Base-by-base conservation (phyloP, 257 asterid genomes). In the Solanum bukasovii region DNA sequence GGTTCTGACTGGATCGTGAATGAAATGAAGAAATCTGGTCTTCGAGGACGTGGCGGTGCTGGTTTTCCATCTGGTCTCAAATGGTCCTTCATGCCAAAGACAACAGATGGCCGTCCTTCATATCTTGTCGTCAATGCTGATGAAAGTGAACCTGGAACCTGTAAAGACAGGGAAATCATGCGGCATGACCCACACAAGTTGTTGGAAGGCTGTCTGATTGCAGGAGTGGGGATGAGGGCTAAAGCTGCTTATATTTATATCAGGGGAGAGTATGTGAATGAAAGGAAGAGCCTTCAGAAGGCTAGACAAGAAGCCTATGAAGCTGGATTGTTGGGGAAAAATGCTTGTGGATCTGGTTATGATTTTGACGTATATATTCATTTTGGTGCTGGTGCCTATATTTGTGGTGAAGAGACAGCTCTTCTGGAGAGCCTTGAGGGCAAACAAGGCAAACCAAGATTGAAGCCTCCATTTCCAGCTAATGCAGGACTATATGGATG, bases 401-500 rank as follows among this genome's bases (percentile, higher is more conserved):
- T 97, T 68, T 97, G 99, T 63, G 99, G 99, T 70, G 99, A 97
- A 92, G 99, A 97, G 93, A 97, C 99, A 0, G 99, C 99, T 87
- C 99, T 97, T 90, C 92, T 97, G 40, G 99, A 97, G 93, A 97
- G 99, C 91, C 99, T 97, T 21, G 99, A 97, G 94, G 99, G 99
- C 16, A 97, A 96, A 88, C 99, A 96, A 93, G 99, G 99, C 34
- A 97, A 97, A 87, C 99, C 98, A 21, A 94, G 99, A 87, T 89
- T 96, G 95, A 96, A 97, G 95, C 99, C 99, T 89, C 99, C 99
- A 59, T 97, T 97, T 90, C 99, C 99, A 13, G 99, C 99, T 86
- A 97, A 96, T 89, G 91, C 99, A 4, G 99, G 99, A 72, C 93
- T 97, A 23, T 97, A 97, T 31, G 99, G 99, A 49, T 97, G 99